Evolutionary conservation across 305 asterid species (phyloP).

Genomic region (Nicotiana rustica): DNA sequence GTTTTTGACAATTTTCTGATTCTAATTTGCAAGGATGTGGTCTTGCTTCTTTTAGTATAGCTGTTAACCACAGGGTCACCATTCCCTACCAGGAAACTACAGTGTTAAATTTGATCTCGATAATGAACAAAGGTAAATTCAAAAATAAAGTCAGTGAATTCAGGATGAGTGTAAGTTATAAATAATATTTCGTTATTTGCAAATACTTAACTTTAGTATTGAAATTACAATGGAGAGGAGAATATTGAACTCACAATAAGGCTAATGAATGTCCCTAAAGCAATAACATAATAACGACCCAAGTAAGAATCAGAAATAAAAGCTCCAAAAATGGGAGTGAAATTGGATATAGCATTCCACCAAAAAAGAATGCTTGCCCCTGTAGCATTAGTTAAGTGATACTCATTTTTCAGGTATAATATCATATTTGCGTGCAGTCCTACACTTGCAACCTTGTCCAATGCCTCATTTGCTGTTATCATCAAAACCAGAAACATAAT

Average conservation of each 20-base stretch:
- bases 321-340: constrained; percentile 76
- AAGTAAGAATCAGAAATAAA: constrained; percentile 72
- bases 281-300: constrained; percentile 68
- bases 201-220: not conserved
- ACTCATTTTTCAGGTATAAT: constrained; percentile 52
- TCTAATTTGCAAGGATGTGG: constrained; percentile 52
- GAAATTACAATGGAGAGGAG: not conserved
- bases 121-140: not conserved
- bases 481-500: not conserved
- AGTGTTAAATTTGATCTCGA: not conserved
- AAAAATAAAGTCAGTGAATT: not conserved
- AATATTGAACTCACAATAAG: constrained; percentile 45
- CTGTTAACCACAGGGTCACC: constrained; percentile 58
- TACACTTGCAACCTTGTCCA: constrained; percentile 68
- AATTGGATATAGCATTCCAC: constrained; percentile 65
- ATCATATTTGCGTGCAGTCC: constrained; percentile 72
- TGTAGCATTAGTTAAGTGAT: constrained; percentile 56
- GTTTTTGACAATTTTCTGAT: constrained; percentile 47
- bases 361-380: constrained; percentile 55
- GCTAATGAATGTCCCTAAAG: constrained; percentile 46
- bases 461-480: constrained; percentile 63
- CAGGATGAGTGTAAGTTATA: not conserved
- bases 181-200: not conserved
- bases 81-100: constrained; percentile 53
- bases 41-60: constrained; percentile 50